A percentile compares a stretch with the other conserved stretches of the same genome.
phyloP scores from a whole-genome alignment of 208 protist species.

The Wallacemonas sp. region DNA sequence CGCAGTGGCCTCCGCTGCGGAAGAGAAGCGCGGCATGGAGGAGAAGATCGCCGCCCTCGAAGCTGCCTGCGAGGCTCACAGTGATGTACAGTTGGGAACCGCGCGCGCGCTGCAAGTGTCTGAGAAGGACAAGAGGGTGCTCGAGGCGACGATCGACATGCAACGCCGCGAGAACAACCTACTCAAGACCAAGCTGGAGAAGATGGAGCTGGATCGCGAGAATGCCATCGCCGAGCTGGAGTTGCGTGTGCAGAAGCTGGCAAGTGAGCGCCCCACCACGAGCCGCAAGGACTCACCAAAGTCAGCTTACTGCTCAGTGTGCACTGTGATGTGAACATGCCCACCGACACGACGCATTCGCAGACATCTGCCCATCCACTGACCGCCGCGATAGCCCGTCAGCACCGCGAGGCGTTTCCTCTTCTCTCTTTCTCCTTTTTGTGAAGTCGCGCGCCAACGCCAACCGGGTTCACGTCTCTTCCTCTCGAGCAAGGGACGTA shows the following conservation, averaged over 20 bases:
- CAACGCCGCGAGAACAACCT: slow-evolving; percentile 6
- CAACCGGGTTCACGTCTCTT: no score
- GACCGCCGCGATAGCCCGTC: no score
- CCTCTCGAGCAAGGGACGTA: no score
- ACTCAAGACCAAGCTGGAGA: neutral
- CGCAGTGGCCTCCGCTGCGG: neutral
- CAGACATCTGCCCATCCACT: no score
- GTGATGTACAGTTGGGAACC: neutral
- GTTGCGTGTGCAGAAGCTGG: slow-evolving; percentile 1
- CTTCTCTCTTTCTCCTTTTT: no score
- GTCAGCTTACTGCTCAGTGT: slow-evolving; percentile 1
- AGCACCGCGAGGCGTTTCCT: no score
- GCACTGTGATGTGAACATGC: slow-evolving; percentile 15
- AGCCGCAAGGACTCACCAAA: neutral
- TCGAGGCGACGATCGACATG: slow-evolving; percentile 4
- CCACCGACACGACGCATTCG: no score
- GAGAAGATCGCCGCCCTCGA: neutral
- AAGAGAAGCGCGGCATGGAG: slow-evolving; percentile 11
- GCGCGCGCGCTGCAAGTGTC: slow-evolving; percentile 10
- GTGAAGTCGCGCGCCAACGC: no score
- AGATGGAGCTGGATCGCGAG: slow-evolving; percentile 9
- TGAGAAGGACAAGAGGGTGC: slow-evolving; percentile 5
- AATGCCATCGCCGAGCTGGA: neutral
- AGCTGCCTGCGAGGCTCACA: neutral
- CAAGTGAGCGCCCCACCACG: neutral